Evolutionary conservation across 768 basidiomycete genomes (phyloP).

Genomic region (Amanita fuliginea): DNA sequence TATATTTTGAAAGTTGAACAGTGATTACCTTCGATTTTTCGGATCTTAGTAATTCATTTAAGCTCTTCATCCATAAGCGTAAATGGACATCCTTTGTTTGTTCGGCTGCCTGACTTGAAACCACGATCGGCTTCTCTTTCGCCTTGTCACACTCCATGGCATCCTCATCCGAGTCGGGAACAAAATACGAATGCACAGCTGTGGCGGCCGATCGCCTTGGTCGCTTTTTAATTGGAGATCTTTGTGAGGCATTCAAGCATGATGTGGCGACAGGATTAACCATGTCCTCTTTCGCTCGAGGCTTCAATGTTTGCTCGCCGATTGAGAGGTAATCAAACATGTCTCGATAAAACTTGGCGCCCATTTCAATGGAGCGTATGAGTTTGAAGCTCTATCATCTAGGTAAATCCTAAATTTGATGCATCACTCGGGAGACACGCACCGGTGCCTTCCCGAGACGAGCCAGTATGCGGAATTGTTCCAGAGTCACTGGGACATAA

Average conservation of each 20-base stretch:
- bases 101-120: slow-evolving; percentile 6
- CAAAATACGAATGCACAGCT: slow-evolving; percentile 45
- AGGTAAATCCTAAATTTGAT: not conserved
- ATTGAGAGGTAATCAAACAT: slow-evolving; percentile 54
- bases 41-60: slow-evolving; percentile 45
- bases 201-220: slow-evolving; percentile 46
- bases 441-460: slow-evolving; percentile 52
- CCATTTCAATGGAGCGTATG: slow-evolving; percentile 50
- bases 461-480: slow-evolving; percentile 69
- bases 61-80: slow-evolving; percentile 61
- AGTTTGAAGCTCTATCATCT: slow-evolving; percentile 32
- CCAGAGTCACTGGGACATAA: slow-evolving; percentile 60
- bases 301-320: slow-evolving; percentile 17
- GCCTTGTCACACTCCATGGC: slow-evolving; percentile 19
- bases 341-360: slow-evolving; percentile 57
- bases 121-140: not conserved
- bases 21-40: slow-evolving; percentile 57
- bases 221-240: slow-evolving; percentile 33
- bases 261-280: slow-evolving; percentile 30
- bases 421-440: slow-evolving; percentile 16
- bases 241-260: slow-evolving; percentile 11
- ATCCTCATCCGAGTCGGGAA: slow-evolving; percentile 68
- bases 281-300: slow-evolving; percentile 3
- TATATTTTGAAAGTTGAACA: not conserved
- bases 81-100: slow-evolving; percentile 30